These are phyloP conservation scores for Penicillium ochrochloron DNA, from an alignment of 495 filamentous ascomycete genomes.

Conservation along the genomic window DNA sequence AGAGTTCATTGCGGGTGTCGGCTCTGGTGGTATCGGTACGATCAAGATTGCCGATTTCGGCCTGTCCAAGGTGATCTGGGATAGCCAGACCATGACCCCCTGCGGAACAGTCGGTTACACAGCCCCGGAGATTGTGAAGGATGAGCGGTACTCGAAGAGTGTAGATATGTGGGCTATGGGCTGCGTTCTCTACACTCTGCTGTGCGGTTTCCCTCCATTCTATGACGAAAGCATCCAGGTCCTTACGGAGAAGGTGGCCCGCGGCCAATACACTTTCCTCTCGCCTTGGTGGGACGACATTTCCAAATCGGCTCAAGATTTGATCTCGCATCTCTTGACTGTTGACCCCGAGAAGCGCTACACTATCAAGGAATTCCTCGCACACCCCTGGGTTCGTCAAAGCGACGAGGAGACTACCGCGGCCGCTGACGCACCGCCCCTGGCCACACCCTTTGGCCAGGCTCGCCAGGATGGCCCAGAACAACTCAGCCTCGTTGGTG, in stretches of 20 bases:
- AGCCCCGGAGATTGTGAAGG: slow-evolving; percentile 98
- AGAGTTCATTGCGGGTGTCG: slow-evolving; percentile 82
- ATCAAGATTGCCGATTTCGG: slow-evolving; percentile 99
- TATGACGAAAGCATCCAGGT: slow-evolving; percentile 98
- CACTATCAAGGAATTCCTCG: slow-evolving; percentile 84
- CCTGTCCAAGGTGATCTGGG: slow-evolving; percentile 97
- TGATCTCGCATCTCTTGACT: slow-evolving; percentile 90
- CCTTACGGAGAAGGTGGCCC: slow-evolving; percentile 95
- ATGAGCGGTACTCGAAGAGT: slow-evolving; percentile 97
- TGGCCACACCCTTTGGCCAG: slow-evolving; percentile 66
- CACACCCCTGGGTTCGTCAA: slow-evolving; percentile 87
- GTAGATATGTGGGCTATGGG: slow-evolving; percentile 99
- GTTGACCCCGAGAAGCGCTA: slow-evolving; percentile 92
- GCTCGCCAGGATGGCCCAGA: slow-evolving; percentile 53
- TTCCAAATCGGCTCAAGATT: slow-evolving; percentile 90
- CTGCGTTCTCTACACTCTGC: slow-evolving; percentile 93
- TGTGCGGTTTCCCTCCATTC: slow-evolving; percentile 97
- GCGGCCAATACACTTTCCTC: slow-evolving; percentile 95
- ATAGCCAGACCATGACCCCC: slow-evolving; percentile 98
- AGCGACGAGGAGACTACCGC: slow-evolving; percentile 75
- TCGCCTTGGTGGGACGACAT: slow-evolving; percentile 99
- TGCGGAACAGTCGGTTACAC: slow-evolving; percentile 98
- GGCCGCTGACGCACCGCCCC: slow-evolving; percentile 76
- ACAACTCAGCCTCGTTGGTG: slow-evolving; percentile 36
- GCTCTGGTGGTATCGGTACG: slow-evolving; percentile 88